Base-by-base conservation (phyloP, 2,329 filamentous ascomycete genomes). In the Xylogone sp. region DNA sequence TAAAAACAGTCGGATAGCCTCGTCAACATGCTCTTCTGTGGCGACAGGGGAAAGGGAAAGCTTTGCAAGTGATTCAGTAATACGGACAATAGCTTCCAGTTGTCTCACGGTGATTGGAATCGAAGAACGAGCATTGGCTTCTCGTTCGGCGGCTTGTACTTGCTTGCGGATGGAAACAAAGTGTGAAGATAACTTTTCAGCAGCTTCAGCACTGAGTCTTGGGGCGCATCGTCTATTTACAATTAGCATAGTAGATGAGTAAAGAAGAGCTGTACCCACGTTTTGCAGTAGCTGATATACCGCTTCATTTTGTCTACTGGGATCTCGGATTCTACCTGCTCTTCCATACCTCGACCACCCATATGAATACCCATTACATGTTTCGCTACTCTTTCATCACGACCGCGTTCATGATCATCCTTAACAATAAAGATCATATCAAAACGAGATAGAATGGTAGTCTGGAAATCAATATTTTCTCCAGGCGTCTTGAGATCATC, bases 391-490 rank as follows among this genome's bases (percentile, higher is more conserved):
- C 81, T 86, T 74, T 97, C 90, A 66, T 99, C 94, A 64, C 93
- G 89, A 52, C 83, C 86, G 43, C 90, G 82, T 56, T 93, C 90
- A 68, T 99, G 94, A 56, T 96, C 91, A 68, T 99, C 94, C 61
- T 89, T 90, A 56, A 99, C 93, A 59, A 99, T 97, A 75, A 97
- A 99, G 59, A 99, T 97, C 90, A 99, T 97, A 70, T 99, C 94
- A 69, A 99, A 99, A 80, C 94, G 89, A 2, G 93, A 97, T 59
- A 99, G 69, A 64, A 99, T 97, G 3, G 94, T 99, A 0, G 94
- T 99, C 66, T 99, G 94, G 71, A 99, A 99, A 71, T 99, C 94
- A 60, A 99, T 99, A 67, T 99, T 99, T 71, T 99, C 94, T 53
- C 94, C 94, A 0, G 94, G 94, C 0, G 89, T 91, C 71, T 97